Conservation (phyloP, 1,139 yeast species). For the Casaregolazyma suthepensis region DNA sequence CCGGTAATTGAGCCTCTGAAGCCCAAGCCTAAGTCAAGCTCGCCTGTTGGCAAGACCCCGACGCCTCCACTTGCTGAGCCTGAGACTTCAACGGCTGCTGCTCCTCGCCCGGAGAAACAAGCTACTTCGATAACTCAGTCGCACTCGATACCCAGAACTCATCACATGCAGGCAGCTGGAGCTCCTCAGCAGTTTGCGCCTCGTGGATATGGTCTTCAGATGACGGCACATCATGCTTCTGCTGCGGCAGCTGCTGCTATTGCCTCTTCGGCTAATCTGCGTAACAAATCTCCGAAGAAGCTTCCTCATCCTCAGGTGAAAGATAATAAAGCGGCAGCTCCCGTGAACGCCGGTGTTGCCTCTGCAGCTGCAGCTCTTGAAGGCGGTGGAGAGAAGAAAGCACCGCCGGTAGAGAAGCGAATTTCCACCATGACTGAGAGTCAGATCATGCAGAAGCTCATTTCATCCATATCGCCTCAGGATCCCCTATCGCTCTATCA, state of each 20-base stretch:
- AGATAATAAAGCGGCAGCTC: constrained; percentile 18
- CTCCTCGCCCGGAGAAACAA: constrained; percentile 6
- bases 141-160: not conserved
- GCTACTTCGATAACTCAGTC: constrained; percentile 7
- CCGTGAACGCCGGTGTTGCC: constrained; percentile 18
- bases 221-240: constrained; percentile 17
- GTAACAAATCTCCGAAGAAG: constrained; percentile 9
- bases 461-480: constrained; percentile 71
- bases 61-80: constrained; percentile 2
- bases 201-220: not conserved
- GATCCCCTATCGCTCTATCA: constrained; percentile 85
- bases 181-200: constrained; percentile 9
- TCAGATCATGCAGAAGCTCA: constrained; percentile 77
- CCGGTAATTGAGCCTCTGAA: constrained; percentile 18
- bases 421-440: constrained; percentile 74
- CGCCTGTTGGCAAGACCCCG: constrained; percentile 6
- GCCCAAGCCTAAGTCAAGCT: constrained; percentile 12
- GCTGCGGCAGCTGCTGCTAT: constrained; percentile 8
- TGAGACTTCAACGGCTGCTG: constrained; percentile 9
- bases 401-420: constrained; percentile 41
- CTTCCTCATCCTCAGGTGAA: constrained; percentile 9
- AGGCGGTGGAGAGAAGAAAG: constrained; percentile 18
- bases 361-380: constrained; percentile 29
- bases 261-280: not conserved
- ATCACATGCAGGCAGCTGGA: constrained; percentile 18